These are phyloP conservation scores for Leishmania lainsoni DNA, from an alignment of 208 protist species.

Conservation along the genomic window DNA sequence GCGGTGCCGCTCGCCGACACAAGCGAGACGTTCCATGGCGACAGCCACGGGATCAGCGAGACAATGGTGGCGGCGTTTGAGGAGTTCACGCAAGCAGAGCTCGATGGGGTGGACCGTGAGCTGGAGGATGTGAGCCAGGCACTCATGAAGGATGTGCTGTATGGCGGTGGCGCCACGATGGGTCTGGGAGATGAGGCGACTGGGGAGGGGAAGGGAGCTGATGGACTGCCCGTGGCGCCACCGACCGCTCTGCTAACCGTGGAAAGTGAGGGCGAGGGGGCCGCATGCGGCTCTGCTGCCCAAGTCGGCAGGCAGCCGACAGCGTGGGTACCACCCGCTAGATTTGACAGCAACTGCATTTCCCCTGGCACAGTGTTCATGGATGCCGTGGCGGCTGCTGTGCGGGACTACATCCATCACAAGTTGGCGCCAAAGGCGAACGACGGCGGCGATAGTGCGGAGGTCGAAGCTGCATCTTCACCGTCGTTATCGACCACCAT, in stretches of 20 bases:
- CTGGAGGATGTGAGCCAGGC: conserved; percentile 50
- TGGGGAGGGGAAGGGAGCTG: background rate
- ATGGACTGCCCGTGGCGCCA: background rate
- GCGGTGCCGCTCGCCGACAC: conserved; percentile 36
- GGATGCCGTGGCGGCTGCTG: conserved; percentile 79
- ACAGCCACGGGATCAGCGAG: conserved; percentile 1
- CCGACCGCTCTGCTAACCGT: background rate
- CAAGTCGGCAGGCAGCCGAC: background rate
- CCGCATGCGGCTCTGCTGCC: background rate
- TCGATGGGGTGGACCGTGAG: conserved; percentile 38
- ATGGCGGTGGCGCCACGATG: conserved; percentile 29
- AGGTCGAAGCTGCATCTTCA: conserved; percentile 11
- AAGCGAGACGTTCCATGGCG: conserved; percentile 17
- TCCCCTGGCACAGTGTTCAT: conserved; percentile 99
- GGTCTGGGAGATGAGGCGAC: no score
- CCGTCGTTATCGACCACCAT: background rate
- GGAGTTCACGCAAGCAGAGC: conserved; percentile 58
- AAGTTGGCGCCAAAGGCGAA: conserved; percentile 41
- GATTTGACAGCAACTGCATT: conserved; percentile 98
- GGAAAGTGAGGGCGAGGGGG: background rate
- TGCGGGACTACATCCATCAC: conserved; percentile 79
- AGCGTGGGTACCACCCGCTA: conserved; percentile 21
- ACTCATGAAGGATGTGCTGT: conserved; percentile 53
- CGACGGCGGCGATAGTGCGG: background rate
- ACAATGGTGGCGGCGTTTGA: conserved; percentile 43